A percentile compares a stretch with the other conserved stretches of the same genome.
Conservation (phyloP, 176 grass and related monocot genomes). For the Carex parvula region DNA sequence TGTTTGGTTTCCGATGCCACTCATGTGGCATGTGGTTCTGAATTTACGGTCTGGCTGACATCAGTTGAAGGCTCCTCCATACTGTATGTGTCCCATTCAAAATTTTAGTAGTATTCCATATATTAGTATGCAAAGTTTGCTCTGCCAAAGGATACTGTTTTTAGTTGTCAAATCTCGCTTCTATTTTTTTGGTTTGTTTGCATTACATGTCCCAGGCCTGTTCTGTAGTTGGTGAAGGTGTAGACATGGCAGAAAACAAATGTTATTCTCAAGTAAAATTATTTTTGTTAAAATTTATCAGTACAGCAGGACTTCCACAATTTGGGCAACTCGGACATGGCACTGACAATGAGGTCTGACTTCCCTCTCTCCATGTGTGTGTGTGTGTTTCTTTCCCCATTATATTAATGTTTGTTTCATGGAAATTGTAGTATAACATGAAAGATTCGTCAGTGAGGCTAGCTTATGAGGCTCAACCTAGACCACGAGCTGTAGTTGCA, state of each 20-base stretch:
- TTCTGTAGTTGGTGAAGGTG: background rate
- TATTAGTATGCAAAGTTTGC: background rate
- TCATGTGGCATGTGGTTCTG: slow-evolving; percentile 65
- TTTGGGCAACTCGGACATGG: slow-evolving; percentile 98
- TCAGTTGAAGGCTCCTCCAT: slow-evolving; percentile 91
- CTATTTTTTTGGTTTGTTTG: slow-evolving; percentile 26
- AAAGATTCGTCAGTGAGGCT: slow-evolving; percentile 86
- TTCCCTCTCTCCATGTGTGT: background rate
- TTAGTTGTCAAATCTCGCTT: slow-evolving; percentile 12
- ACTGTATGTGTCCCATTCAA: slow-evolving; percentile 40
- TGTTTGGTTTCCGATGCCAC: slow-evolving; percentile 78
- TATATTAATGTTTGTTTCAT: slow-evolving; percentile 25
- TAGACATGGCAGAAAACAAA: slow-evolving; percentile 7
- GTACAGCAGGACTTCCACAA: slow-evolving; percentile 84
- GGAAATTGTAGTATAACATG: slow-evolving; percentile 72
- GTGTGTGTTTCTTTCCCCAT: background rate
- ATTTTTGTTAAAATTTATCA: slow-evolving; percentile 54
- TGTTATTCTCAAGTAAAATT: slow-evolving; percentile 36
- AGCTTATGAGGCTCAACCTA: slow-evolving; percentile 83
- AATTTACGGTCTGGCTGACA: slow-evolving; percentile 93
- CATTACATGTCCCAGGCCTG: slow-evolving; percentile 19
- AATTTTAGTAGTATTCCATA: background rate
- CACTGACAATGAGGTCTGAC: slow-evolving; percentile 86
- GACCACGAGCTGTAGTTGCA: slow-evolving; percentile 63
- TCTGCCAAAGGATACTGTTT: background rate